Conservation (phyloP, 345 rosid species). For the Eucalyptus viminalis region DNA sequence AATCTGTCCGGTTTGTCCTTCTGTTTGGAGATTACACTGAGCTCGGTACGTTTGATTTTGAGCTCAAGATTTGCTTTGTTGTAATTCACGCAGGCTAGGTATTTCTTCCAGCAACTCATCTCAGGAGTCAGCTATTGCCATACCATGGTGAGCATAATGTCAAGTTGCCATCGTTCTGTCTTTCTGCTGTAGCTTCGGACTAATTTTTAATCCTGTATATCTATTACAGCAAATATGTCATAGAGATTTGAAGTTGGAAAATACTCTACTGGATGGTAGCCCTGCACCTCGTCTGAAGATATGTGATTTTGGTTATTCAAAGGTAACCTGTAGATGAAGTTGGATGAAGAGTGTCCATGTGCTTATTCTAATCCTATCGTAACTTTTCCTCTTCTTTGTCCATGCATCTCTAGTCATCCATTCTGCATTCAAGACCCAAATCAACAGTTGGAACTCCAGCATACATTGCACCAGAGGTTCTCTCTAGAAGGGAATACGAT, state of each 20-base stretch:
- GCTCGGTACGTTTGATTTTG: not conserved
- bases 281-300: conserved; percentile 80
- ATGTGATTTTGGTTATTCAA: conserved; percentile 86
- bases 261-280: conserved; percentile 80
- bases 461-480: conserved; percentile 50
- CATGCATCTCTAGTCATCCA: conserved; percentile 20
- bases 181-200: not conserved
- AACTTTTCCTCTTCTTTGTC: not conserved
- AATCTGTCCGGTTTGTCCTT: not conserved
- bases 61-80: not conserved
- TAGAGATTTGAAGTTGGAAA: conserved; percentile 78
- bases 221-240: conserved; percentile 55
- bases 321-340: conserved; percentile 4
- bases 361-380: not conserved
- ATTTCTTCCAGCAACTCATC: conserved; percentile 79
- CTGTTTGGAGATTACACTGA: not conserved
- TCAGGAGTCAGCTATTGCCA: conserved; percentile 86
- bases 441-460: conserved; percentile 52
- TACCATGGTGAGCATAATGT: conserved; percentile 32
- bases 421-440: conserved; percentile 44
- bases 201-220: not conserved
- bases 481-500: conserved; percentile 37
- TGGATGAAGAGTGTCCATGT: not conserved
- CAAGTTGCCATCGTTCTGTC: not conserved
- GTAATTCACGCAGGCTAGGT: conserved; percentile 27